Evolutionary conservation across 345 rosid genomes (phyloP), one percentile per base, ranked within the genome.

Genomic region (Eucalyptus urophylla): DNA sequence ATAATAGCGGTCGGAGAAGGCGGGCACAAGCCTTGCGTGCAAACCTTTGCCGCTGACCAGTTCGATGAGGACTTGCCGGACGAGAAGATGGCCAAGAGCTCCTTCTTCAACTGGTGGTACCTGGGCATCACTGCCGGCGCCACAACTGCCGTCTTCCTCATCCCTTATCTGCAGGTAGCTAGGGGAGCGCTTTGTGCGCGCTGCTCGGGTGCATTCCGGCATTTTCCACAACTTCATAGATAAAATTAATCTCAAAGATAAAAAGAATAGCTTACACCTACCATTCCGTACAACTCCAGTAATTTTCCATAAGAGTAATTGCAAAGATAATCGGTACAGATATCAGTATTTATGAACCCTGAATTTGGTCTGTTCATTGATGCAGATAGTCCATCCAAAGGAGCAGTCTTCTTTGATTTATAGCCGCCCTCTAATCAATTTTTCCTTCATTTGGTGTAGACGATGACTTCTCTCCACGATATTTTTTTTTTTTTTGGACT

Each of bases 91-190:
- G 93, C 96, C 87, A 97, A 97, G 93, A 95, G 97, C 92, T 97
- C 99, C 1, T 97, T 97, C 94, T 97, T 97, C 87, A 97, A 96
- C 60, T 97, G 98, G 97, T 96, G 98, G 98, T 97, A 95, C 89
- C 49, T 96, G 16, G 94, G 95, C 50, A 94, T 93, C 16, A 96
- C 95, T 7, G 31, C 90, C 6, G 96, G 94, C 4, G 96, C 98
- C 22, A 93, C 99, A 22, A 45, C 92, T 0, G 96, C 97, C n/a
- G 88, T 94, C 12, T 90, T 97, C 87, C 92, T 94, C 12, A 95
- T 95, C n/a, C 89, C 95, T 69, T 97, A 95, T 93, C 37, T 96
- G 62, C 98, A 97, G 97, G 99, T 93, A 50, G 31, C 11, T 29
- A 40, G 15, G 47, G 29, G 8, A 40, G 29, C 47, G 47, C 27